Percentiles rank a stretch among this genome's conserved stretches.
phyloP scores from a whole-genome alignment of 164 flowering plant species.

The Houttuynia cordata region DNA sequence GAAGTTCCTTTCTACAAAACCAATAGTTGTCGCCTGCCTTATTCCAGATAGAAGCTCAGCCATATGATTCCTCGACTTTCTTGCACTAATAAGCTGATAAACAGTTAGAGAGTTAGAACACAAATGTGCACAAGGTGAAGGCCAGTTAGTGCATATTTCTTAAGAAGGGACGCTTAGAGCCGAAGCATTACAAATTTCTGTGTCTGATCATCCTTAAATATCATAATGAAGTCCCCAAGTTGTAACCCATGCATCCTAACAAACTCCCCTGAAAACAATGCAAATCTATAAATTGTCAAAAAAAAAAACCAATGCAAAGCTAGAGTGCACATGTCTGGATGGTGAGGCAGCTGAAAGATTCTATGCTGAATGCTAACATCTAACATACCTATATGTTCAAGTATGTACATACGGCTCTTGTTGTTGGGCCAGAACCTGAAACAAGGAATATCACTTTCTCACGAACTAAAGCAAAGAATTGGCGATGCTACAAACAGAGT shows the following conservation, averaged over 20 bases:
- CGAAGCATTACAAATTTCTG: slow-evolving; percentile 19
- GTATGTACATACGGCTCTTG: slow-evolving; percentile 28
- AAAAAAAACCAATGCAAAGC: too few relatives aligned
- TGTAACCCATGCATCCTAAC: slow-evolving; percentile 19
- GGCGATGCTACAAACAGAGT: neutral
- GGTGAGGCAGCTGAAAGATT: neutral
- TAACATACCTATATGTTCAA: slow-evolving; percentile 32
- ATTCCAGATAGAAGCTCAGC: neutral
- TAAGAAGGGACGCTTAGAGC: neutral
- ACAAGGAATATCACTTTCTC: neutral
- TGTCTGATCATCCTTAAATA: slow-evolving; percentile 19
- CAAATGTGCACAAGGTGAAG: neutral
- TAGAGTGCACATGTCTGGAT: neutral
- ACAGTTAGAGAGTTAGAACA: neutral
- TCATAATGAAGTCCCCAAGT: slow-evolving; percentile 20
- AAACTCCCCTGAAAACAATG: slow-evolving; percentile 21
- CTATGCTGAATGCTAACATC: slow-evolving; percentile 7
- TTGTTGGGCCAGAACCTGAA: slow-evolving; percentile 33
- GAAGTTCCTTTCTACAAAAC: neutral
- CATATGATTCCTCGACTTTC: slow-evolving; percentile 8
- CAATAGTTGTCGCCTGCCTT: neutral
- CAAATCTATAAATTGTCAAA: too few relatives aligned
- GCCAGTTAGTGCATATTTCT: too few relatives aligned
- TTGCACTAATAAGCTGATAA: slow-evolving; percentile 47
- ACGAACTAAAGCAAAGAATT: neutral